Evolutionary conservation across 2,329 filamentous ascomycete species (phyloP).

Genomic region (Mycosphaerelloides madeirae): DNA sequence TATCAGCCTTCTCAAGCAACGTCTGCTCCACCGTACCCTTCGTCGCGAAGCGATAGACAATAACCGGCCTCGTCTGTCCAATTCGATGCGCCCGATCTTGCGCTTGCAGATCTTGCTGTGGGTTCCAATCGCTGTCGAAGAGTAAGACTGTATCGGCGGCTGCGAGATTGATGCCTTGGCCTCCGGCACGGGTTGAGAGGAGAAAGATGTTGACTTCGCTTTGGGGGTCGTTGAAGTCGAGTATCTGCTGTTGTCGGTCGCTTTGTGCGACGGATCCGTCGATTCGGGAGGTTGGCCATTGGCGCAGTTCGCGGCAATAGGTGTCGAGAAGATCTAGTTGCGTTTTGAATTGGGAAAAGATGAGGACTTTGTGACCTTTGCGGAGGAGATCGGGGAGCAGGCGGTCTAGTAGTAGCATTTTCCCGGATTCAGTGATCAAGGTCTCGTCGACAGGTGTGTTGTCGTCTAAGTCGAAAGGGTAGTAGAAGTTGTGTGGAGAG

Average conservation of each 20-base stretch:
- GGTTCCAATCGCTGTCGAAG: conserved; percentile 90
- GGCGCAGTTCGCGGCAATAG: conserved; percentile 72
- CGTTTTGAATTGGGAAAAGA: conserved; percentile 95
- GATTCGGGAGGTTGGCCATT: conserved; percentile 81
- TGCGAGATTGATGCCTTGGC: conserved; percentile 90
- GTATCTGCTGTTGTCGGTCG: conserved; percentile 47
- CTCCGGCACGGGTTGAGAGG: conserved; percentile 83
- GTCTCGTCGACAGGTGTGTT: conserved; percentile 65
- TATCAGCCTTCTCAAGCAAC: conserved; percentile 79
- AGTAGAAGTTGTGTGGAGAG: conserved; percentile 93
- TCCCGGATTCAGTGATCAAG: conserved; percentile 82
- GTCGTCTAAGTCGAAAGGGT: conserved; percentile 66
- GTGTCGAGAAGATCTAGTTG: conserved; percentile 87
- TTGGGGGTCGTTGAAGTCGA: conserved; percentile 44
- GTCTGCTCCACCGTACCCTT: conserved; percentile 89
- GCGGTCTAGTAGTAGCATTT: conserved; percentile 90
- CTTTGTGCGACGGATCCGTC: conserved; percentile 78
- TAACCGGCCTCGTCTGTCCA: conserved; percentile 83
- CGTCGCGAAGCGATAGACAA: conserved; percentile 90
- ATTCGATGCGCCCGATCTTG: conserved; percentile 95
- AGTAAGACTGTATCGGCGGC: conserved; percentile 88
- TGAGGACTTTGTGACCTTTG: conserved; percentile 80
- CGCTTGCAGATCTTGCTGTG: conserved; percentile 92
- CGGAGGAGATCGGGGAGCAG: conserved; percentile 71
- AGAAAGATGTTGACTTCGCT: conserved; percentile 65